Evolutionary conservation across 176 grass and related monocot species (phyloP), one percentile per base, ranked within the genome.

Genomic region (Ensete glaucum): DNA sequence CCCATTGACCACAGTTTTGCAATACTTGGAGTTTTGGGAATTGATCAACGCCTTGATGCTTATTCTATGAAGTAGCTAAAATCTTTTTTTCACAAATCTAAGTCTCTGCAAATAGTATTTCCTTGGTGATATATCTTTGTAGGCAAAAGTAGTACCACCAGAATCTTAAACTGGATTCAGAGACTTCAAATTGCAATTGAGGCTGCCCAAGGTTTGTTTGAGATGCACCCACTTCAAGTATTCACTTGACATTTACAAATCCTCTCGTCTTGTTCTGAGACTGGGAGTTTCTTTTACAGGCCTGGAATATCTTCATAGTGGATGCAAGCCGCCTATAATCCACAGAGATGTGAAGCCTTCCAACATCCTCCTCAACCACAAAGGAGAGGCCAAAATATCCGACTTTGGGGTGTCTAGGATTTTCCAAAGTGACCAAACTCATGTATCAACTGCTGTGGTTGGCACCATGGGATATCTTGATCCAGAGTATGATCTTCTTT

Each of bases 311-410:
- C 64, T 67, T 67, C 64, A 67, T 15, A 67, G 64, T 1, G 64
- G 64, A 26, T 67, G 64, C 64, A 67, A 67, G 64, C 64, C 64
- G 14, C 24, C 64, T 13, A 27, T 29, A 27, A 27, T 67, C 64
- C 64, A 67, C 20, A 67, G 19, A 13, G 68, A 71, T 71, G 43
- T 52, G 5, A 71, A 71, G 48, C 17, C 68, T n/a, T 11, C 15
- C 68, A 71, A 67, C 64, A 67, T 67, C 23, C 64, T 67, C 25
- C 64, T 71, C 19, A 51, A 51, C 48, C 17, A 71, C 68, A 71
- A 71, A 2, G 48, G 34, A 71, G 34, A 71, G 9, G 64, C 64
- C 4, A 67, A 67, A 27, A 67, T 67, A 14, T 9, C 68, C 17
- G 68, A 71, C 20, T 71, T 71, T 51, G 68, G 68, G 15, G 1